Base-by-base conservation (phyloP, 352 stramenopile genomes). In the Globisporangium cylindrosporum region DNA sequence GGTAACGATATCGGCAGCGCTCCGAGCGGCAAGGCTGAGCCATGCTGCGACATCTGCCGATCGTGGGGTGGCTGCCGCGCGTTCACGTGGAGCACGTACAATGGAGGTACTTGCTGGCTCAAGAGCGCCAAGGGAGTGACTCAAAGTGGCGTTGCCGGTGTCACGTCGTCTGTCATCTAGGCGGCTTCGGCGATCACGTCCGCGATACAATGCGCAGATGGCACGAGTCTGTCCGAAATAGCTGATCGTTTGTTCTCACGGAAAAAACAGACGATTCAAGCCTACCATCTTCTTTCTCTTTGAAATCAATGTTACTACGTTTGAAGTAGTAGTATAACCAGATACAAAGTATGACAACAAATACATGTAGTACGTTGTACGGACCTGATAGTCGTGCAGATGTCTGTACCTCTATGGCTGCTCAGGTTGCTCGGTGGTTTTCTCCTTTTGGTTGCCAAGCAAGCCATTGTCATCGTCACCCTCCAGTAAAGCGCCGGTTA, bases 81-180 rank as follows among this genome's bases (percentile, higher is more conserved):
- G 5, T 90, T 87, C 67, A 74, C 80, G 3, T 91, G 81, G 81
- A 88, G 32, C 32, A 71, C 67, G 27, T 70, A 73, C 58, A 72
- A 82, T 59, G 82, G 82, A 15, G 83, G 81, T 29, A 89, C 77
- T 3, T 89, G 81, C 56, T 90, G 65, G 58, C 70, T 84, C 34
- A 38, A 38, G 34, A 82, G 75, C 46, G 68, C 36, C n/a, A 79
- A 79, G 53, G 71, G 69, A 14, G n/a, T 2, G 3, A 36, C 36
- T 25, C 55, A 43, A 27, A 43, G 20, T 3, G 49, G 38, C 32
- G 27, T 62, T 5, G 15, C n/a, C 8, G 55, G 53, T 27, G 54
- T 63, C 38, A 46, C 54, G 5, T 68, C 63, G 0, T 24, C 34
- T 3, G 41, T 49, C 1, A 62, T 62, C 8, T 22, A 53, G 38